Evolutionary conservation across 2,329 filamentous ascomycete species (phyloP), one percentile per base, ranked within the genome.

Genomic region (Trichoderma cornu-damae): DNA sequence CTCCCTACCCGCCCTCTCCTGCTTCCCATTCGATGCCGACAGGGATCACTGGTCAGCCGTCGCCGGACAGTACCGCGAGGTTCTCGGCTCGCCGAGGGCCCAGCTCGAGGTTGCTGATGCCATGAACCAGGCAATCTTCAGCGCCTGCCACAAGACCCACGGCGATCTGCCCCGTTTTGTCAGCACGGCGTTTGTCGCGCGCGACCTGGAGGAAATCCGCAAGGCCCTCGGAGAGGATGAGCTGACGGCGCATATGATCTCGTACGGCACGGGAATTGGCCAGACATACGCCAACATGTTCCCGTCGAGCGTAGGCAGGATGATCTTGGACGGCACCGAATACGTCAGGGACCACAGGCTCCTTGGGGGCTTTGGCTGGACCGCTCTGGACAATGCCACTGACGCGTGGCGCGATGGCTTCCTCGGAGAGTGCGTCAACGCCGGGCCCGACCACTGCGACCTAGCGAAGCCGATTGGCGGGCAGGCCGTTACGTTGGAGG

Each of bases 201-300:
- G 75, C 3, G 78, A 81, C 58, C 53, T 80, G 49, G 77, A 80
- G 49, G 69, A 76, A 64, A 79, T 80, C 42, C 73, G 78, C 12
- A 72, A 70, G 20, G 73, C 73, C 0, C 67, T 79, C 0, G 72
- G 65, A 4, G 77, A 80, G 61, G 73, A 75, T 3, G 73, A 78
- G 53, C 57, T 80, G 59, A 79, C 77, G 1, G 77, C 74, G 0
- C 79, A 79, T 51, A 67, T 80, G 14, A 74, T 79, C 30, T 78
- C 75, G 59, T 81, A 81, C 58, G 79, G 79, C 16, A 80, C 78
- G 0, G 76, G 74, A 3, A 79, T 81, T 44, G 79, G 76, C 0
- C 77, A 80, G 64, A 79, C 75, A 0, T 81, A 77, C 53, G 77
- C 75, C 24, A 73, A 72, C 58, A 76, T 80, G 73, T 80, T 80